Evolutionary conservation across 805 yeast genomes (phyloP).

Genomic region (Metschnikowia peoriensis): DNA sequence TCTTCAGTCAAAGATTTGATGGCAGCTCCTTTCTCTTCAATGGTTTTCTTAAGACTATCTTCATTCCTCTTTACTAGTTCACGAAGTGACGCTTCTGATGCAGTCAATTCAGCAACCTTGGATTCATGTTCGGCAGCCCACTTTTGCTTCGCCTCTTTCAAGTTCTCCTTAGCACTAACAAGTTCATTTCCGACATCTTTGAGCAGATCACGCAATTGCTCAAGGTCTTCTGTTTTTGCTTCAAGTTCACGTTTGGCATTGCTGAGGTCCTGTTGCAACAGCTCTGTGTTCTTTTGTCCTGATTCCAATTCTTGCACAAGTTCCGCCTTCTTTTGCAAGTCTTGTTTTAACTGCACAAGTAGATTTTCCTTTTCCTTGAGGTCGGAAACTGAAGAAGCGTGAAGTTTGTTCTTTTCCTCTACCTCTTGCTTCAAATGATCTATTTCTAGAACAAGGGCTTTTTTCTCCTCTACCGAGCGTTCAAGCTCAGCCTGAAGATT

Average conservation of each 20-base stretch:
- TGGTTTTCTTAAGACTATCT: constrained; percentile 14
- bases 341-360: constrained; percentile 15
- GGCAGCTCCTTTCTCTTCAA: background rate
- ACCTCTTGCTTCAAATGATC: constrained; percentile 10
- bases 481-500: background rate
- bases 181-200: constrained; percentile 75
- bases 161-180: constrained; percentile 56
- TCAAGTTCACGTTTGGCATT: constrained; percentile 11
- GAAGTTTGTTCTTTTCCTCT: background rate
- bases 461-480: background rate
- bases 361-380: constrained; percentile 18
- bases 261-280: constrained; percentile 6
- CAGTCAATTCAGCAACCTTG: constrained; percentile 12
- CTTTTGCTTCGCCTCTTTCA: constrained; percentile 17
- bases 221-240: constrained; percentile 57
- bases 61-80: constrained; percentile 19
- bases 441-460: background rate
- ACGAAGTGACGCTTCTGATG: constrained; percentile 11
- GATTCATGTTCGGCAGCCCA: constrained; percentile 15
- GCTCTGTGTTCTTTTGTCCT: constrained; percentile 5
- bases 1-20: background rate
- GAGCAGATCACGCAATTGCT: constrained; percentile 70
- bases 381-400: background rate
- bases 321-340: background rate
- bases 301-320: constrained; percentile 4